Base-by-base conservation (phyloP, 169 alveolate species). In the Besnoitia besnoiti region DNA sequence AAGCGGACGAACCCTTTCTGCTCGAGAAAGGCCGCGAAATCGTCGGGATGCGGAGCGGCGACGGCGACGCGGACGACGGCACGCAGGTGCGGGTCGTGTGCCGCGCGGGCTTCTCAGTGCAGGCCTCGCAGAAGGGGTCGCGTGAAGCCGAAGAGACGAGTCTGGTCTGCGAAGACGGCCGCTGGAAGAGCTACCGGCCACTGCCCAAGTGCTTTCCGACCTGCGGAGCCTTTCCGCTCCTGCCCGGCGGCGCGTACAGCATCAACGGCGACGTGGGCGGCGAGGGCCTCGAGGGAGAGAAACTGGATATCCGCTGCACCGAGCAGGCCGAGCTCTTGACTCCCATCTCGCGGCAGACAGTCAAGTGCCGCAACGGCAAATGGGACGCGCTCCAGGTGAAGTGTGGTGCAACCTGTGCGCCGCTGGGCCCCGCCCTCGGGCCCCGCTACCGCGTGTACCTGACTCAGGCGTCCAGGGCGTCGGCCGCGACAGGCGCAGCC, bases 371-470 rank as follows among this genome's bases (percentile, higher is more conserved):
- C 1, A 93, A 85, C 19, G 96, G 96, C 42, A 73, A 82, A 30
- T 95, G 96, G 96, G 95, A 92, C 50, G 91, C 95, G 24, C 67
- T 95, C 46, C 85, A 40, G n/a, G 93, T 95, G 50, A 91, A 89
- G 8, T 95, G 96, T 77, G 95, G 95, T 0, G 91, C 96, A 30
- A 37, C 92, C 12, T 95, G 96, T 33, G 94, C 95, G 12, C 96
- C 96, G 5, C 90, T 90, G 46, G 90, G 90, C 50, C 93, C 93
- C 24, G 39, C 85, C 30, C 67, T 77, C 49, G 87, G 87, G 59
- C n/a, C 44, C 37, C 35, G 55, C 16, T 77, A 77, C 37, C 61
- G 40, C 27, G 87, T 77, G 14, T 35, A 27, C 37, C 35, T 37
- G 59, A 10, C 14, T 51, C 44, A 30, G 21, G n/a, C 14, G 80